These are phyloP conservation scores for Arctium lappa DNA, from an alignment of 129 eudicot species.

Conservation along the genomic window DNA sequence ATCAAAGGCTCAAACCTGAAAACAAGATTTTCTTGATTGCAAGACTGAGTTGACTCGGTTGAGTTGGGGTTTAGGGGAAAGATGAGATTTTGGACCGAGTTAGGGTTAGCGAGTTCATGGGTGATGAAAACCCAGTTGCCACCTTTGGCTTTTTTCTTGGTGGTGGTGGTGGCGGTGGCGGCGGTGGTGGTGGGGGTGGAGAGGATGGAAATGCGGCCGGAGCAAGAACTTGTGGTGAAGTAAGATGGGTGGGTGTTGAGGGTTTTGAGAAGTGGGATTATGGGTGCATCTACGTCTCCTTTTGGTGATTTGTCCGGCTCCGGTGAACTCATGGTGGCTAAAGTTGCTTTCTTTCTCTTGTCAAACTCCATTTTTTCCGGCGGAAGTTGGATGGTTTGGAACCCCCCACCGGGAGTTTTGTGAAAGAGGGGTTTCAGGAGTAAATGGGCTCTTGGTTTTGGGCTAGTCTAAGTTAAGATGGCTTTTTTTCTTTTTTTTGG, in stretches of 20 bases:
- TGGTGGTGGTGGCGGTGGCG: conserved; percentile 12
- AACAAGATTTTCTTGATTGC: conserved; percentile 35
- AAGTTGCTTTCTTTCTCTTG: conserved; percentile 57
- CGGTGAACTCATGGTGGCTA: conserved; percentile 59
- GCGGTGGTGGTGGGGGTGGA: conserved; percentile 52
- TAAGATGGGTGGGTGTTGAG: conserved; percentile 70
- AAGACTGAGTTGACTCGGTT: conserved; percentile 1
- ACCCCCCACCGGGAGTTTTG: neutral
- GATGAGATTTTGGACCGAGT: conserved; percentile 40
- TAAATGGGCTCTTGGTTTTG: conserved; percentile 20
- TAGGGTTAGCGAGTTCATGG: conserved; percentile 59
- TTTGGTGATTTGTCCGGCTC: conserved; percentile 88
- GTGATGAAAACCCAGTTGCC: conserved; percentile 86
- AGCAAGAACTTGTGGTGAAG: conserved; percentile 98
- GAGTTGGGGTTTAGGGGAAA: conserved; percentile 33
- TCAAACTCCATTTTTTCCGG: conserved; percentile 63
- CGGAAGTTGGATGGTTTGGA: neutral
- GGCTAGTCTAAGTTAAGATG: neutral
- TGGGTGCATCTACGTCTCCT: conserved; percentile 70
- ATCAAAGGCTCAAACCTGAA: conserved; percentile 89
- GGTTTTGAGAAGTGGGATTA: conserved; percentile 65
- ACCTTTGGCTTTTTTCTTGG: conserved; percentile 78
- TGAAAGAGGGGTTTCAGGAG: conserved; percentile 8
- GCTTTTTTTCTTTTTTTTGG: too few species aligned
- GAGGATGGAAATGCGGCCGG: conserved; percentile 96